phyloP scores from a whole-genome alignment of 2,329 filamentous ascomycete species.

The Zasmidium cellare region DNA sequence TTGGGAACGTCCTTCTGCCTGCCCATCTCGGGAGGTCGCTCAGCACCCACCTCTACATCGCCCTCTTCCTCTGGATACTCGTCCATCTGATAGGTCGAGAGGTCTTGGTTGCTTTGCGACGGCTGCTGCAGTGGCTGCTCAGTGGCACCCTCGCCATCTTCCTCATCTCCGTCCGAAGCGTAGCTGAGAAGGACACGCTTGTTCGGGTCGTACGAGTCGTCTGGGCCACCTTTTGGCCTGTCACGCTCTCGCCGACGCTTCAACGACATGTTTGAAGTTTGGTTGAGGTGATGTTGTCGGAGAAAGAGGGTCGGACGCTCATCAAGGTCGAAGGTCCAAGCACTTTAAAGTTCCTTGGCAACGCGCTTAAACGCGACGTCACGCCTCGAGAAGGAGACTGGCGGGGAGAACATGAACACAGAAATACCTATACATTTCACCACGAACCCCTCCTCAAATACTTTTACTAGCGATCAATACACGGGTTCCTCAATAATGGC shows the following conservation, averaged over 20 bases:
- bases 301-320: not conserved
- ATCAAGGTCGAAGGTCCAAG: not conserved
- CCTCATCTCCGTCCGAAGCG: constrained; percentile 29
- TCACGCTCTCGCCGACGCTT: constrained; percentile 35
- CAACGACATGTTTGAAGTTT: constrained; percentile 13
- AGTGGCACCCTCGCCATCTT: constrained; percentile 5
- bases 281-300: not conserved
- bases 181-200: constrained; percentile 37
- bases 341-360: not conserved
- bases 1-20: not conserved
- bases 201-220: constrained; percentile 32
- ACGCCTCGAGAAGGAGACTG: not conserved
- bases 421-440: too few species aligned
- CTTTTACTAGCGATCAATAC: too few species aligned
- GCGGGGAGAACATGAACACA: too few species aligned
- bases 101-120: not conserved
- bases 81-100: constrained; percentile 19
- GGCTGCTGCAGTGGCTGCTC: too few species aligned
- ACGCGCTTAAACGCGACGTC: not conserved
- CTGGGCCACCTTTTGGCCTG: constrained; percentile 31
- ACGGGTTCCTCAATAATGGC: too few species aligned
- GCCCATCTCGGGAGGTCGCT: not conserved
- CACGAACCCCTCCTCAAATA: too few species aligned
- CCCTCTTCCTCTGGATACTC: constrained; percentile 15
- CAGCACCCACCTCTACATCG: not conserved